These are phyloP conservation scores for Nakazawaea anatomiae DNA, from an alignment of 805 yeast genomes.

Conservation along the genomic window DNA sequence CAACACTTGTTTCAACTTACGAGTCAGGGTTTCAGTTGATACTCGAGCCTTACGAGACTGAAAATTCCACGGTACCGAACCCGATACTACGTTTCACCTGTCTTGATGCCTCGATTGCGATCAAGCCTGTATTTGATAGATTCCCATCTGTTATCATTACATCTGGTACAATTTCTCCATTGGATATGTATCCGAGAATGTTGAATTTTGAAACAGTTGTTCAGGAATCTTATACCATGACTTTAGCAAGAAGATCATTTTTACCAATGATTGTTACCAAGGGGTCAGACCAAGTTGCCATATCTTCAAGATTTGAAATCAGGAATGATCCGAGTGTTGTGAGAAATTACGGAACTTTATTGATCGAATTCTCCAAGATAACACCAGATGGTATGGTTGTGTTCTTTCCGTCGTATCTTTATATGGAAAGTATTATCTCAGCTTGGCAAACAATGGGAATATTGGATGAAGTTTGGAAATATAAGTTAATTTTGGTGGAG, in stretches of 20 bases:
- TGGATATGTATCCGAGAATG: constrained; percentile 98
- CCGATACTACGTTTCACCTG: constrained; percentile 93
- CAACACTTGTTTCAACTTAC: constrained; percentile 91
- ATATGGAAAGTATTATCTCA: constrained; percentile 96
- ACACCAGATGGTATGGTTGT: constrained; percentile 99
- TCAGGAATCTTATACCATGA: constrained; percentile 94
- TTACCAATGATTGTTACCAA: constrained; percentile 94
- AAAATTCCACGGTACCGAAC: constrained; percentile 91
- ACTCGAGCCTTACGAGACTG: constrained; percentile 93
- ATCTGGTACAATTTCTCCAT: constrained; percentile 96
- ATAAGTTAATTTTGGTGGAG: constrained; percentile 89
- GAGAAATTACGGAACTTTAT: constrained; percentile 88
- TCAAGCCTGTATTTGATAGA: constrained; percentile 92
- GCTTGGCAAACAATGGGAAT: constrained; percentile 99
- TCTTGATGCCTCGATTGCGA: constrained; percentile 95
- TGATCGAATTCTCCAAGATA: constrained; percentile 88
- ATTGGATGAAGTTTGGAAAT: constrained; percentile 97
- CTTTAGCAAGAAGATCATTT: constrained; percentile 85
- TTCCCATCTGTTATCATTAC: constrained; percentile 92
- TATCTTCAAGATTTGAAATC: constrained; percentile 92
- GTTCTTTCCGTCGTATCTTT: constrained; percentile 92
- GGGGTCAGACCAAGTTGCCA: constrained; percentile 97
- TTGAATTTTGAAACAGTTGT: constrained; percentile 87
- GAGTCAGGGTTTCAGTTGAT: constrained; percentile 90
- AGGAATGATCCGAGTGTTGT: constrained; percentile 98